phyloP scores from a whole-genome alignment of 176 grass and related monocot species.

The Elymus sibiricus region DNA sequence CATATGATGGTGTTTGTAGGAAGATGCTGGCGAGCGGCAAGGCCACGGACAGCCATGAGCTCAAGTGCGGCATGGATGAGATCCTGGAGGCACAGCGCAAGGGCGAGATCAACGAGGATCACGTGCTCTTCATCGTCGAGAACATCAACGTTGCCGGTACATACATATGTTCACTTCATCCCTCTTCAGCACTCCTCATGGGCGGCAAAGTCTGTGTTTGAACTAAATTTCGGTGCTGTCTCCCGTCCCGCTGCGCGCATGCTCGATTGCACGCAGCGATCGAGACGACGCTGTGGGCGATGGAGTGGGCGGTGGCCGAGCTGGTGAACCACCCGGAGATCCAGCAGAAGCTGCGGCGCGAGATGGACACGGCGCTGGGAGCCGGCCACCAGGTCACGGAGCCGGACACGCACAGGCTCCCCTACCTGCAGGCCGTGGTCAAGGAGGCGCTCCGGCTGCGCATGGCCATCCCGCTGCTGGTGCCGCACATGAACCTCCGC shows the following conservation, averaged over 20 bases:
- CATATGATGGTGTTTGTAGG: too few relatives aligned
- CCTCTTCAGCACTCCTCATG: too few relatives aligned
- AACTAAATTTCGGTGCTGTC: too few relatives aligned
- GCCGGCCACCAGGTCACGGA: constrained; percentile 57
- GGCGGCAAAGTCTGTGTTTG: too few relatives aligned
- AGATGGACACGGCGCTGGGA: constrained; percentile 54
- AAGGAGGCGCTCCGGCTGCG: constrained; percentile 85
- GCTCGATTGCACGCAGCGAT: constrained; percentile 40
- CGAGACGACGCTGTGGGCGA: constrained; percentile 92
- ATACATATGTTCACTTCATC: too few relatives aligned
- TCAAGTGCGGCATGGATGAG: constrained; percentile 34
- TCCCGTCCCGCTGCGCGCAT: too few relatives aligned
- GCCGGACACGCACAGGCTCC: constrained; percentile 50
- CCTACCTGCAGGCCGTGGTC: constrained; percentile 67
- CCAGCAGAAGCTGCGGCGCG: constrained; percentile 51
- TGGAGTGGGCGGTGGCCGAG: constrained; percentile 96
- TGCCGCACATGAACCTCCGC: constrained; percentile 96
- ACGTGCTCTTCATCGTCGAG: constrained; percentile 92
- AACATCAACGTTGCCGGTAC: constrained; percentile 69
- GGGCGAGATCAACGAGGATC: constrained; percentile 84
- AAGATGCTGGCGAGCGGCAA: background rate
- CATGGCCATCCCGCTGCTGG: constrained; percentile 87
- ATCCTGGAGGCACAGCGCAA: constrained; percentile 28
- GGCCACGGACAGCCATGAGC: background rate
- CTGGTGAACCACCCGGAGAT: constrained; percentile 79